phyloP scores from a whole-genome alignment of 257 asterid genomes.

The Salvia rosmarinus region DNA sequence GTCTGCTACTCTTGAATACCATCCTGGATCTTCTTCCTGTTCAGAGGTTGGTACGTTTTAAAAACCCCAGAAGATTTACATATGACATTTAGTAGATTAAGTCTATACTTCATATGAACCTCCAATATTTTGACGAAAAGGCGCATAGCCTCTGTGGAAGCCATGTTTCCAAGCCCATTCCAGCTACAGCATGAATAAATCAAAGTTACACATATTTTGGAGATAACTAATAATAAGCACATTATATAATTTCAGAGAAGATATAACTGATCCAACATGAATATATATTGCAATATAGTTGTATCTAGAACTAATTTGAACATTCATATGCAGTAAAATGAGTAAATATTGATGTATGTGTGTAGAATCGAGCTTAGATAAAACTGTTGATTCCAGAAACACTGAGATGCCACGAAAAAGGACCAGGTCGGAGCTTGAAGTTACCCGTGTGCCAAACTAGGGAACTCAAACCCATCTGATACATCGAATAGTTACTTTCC shows the following conservation, averaged over 20 bases:
- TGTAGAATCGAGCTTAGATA: conserved; percentile 5
- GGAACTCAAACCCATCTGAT: conserved; percentile 12
- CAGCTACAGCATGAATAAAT: conserved; percentile 61
- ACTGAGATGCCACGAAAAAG: background rate
- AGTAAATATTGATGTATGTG: background rate
- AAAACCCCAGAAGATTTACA: conserved; percentile 17
- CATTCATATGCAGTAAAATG: conserved; percentile 9
- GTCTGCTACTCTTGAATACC: conserved; percentile 92
- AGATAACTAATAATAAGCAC: background rate
- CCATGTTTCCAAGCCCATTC: conserved; percentile 91
- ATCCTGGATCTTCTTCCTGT: conserved; percentile 98
- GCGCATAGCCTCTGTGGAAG: conserved; percentile 95
- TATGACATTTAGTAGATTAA: conserved; percentile 27
- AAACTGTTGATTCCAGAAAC: conserved; percentile 18
- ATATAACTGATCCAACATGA: conserved; percentile 24
- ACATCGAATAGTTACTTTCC: conserved; percentile 16
- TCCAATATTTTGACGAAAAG: conserved; percentile 95
- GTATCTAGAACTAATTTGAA: background rate
- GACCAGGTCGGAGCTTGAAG: conserved; percentile 27
- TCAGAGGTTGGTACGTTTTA: conserved; percentile 29
- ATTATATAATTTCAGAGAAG: conserved; percentile 1
- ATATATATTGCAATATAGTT: conserved; percentile 1
- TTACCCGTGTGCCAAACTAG: conserved; percentile 13
- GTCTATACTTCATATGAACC: conserved; percentile 60
- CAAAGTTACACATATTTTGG: conserved; percentile 21